Percentiles rank a stretch among this genome's conserved stretches.
Conservation (phyloP, 2,329 filamentous ascomycete species). For the Trichoderma simmonsii region DNA sequence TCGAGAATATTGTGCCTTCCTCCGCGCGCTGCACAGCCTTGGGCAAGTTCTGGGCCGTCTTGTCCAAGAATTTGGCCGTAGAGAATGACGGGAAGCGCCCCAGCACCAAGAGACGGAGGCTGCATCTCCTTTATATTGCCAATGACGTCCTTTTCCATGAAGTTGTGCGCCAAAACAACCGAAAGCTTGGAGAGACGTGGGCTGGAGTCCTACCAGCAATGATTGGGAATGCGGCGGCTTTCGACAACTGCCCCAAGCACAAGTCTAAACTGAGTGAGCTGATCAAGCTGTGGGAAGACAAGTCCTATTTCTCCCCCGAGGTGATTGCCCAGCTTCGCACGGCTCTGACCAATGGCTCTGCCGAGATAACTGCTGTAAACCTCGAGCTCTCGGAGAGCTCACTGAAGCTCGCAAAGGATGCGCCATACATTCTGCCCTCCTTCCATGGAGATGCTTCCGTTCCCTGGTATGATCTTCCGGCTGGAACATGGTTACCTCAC, state of each 20-base stretch:
- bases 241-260: constrained; percentile 62
- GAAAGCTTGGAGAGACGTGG: constrained; percentile 54
- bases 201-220: constrained; percentile 61
- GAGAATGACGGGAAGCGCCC: constrained; percentile 36
- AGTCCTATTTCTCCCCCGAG: constrained; percentile 56
- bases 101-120: constrained; percentile 63
- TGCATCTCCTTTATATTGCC: constrained; percentile 75
- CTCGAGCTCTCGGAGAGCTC: constrained; percentile 26
- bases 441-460: constrained; percentile 71
- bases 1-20: constrained; percentile 68
- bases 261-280: constrained; percentile 62
- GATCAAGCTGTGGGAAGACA: constrained; percentile 67
- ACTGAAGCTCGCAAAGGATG: constrained; percentile 49
- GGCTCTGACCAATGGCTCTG: constrained; percentile 45
- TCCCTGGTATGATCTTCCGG: constrained; percentile 79
- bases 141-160: constrained; percentile 75
- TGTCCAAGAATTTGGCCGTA: constrained; percentile 48
- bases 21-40: constrained; percentile 62
- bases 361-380: constrained; percentile 24
- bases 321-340: constrained; percentile 58
- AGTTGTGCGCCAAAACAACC: constrained; percentile 49
- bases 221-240: constrained; percentile 54
- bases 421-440: constrained; percentile 68
- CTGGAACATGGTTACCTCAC: constrained; percentile 75
- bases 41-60: constrained; percentile 70